Evolutionary conservation across 208 protist genomes (phyloP).

Genomic region (Crithidia sp.): DNA sequence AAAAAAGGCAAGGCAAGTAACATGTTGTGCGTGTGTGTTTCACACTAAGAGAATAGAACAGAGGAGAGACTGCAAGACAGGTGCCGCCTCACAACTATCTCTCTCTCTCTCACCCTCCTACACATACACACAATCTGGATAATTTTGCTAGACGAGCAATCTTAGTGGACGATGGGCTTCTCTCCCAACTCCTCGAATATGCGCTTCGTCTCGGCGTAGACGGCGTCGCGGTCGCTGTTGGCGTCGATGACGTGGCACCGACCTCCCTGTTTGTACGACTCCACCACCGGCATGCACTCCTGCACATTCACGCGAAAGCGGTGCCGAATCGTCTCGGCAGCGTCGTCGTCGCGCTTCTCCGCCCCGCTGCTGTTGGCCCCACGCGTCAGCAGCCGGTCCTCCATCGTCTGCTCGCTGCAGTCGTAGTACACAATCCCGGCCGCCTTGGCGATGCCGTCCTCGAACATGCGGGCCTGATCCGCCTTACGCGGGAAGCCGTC

Average conservation of each 20-base stretch:
- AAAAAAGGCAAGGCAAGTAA: too few relatives aligned
- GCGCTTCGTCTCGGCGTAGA: conserved; percentile 62
- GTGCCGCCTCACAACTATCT: too few relatives aligned
- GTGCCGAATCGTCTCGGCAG: conserved; percentile 62
- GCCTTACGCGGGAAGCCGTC: conserved; percentile 90
- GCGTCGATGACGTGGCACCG: conserved; percentile 74
- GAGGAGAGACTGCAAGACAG: too few relatives aligned
- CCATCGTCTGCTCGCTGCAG: conserved; percentile 80
- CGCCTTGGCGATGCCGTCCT: conserved; percentile 69
- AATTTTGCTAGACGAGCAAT: too few relatives aligned
- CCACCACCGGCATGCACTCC: conserved; percentile 87
- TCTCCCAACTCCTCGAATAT: conserved; percentile 43
- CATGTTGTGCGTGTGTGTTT: too few relatives aligned
- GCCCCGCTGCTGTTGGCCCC: conserved; percentile 26
- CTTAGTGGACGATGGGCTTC: conserved; percentile 25
- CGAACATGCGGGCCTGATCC: conserved; percentile 89
- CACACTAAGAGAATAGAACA: too few relatives aligned
- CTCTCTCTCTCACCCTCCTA: too few relatives aligned
- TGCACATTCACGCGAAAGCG: conserved; percentile 83
- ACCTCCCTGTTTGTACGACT: conserved; percentile 66
- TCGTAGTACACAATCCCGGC: conserved; percentile 82
- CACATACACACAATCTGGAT: too few relatives aligned
- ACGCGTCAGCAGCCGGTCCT: conserved; percentile 64
- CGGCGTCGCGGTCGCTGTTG: conserved; percentile 62
- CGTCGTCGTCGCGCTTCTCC: conserved; percentile 79